A percentile compares a stretch with the other conserved stretches of the same genome.
Conservation (phyloP, 805 yeast genomes). For the Dipodascopsis uninucleata region DNA sequence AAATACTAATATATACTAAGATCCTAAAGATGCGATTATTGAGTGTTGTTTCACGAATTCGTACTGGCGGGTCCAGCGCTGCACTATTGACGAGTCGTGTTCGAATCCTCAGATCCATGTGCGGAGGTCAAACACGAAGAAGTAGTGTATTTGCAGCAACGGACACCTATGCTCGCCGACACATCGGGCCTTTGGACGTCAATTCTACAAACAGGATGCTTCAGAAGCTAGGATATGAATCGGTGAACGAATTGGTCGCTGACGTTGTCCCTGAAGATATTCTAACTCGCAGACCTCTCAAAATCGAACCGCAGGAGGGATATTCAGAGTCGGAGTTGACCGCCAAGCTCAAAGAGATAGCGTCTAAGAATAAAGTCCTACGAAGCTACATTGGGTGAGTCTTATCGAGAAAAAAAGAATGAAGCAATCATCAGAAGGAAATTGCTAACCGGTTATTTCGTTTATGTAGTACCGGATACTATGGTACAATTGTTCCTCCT, state of each 20-base stretch:
- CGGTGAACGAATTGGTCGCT: conserved; percentile 65
- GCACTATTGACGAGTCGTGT: too few relatives aligned
- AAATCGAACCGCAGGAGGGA: conserved; percentile 66
- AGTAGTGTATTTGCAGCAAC: conserved; percentile 41
- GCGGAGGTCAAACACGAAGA: too few relatives aligned
- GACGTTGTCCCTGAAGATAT: conserved; percentile 76
- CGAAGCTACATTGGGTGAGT: conserved; percentile 69
- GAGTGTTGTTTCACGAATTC: too few relatives aligned
- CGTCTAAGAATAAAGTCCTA: conserved; percentile 67
- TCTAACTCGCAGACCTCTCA: conserved; percentile 61
- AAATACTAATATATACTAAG: too few relatives aligned
- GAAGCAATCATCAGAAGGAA: not conserved
- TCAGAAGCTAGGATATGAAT: conserved; percentile 55
- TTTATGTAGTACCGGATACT: conserved; percentile 63
- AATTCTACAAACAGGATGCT: conserved; percentile 65
- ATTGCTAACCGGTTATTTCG: not conserved
- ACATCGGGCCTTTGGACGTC: conserved; percentile 73
- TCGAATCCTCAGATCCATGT: too few relatives aligned
- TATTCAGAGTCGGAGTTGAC: conserved; percentile 79
- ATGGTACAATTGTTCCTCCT: conserved; percentile 84
- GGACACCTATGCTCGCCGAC: conserved; percentile 88
- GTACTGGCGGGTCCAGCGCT: too few relatives aligned
- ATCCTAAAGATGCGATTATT: too few relatives aligned
- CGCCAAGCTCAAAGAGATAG: conserved; percentile 61
- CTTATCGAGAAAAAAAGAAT: not conserved